Base-by-base conservation (phyloP, 2,329 filamentous ascomycete species). In the Pseudogymnoascus sp. region DNA sequence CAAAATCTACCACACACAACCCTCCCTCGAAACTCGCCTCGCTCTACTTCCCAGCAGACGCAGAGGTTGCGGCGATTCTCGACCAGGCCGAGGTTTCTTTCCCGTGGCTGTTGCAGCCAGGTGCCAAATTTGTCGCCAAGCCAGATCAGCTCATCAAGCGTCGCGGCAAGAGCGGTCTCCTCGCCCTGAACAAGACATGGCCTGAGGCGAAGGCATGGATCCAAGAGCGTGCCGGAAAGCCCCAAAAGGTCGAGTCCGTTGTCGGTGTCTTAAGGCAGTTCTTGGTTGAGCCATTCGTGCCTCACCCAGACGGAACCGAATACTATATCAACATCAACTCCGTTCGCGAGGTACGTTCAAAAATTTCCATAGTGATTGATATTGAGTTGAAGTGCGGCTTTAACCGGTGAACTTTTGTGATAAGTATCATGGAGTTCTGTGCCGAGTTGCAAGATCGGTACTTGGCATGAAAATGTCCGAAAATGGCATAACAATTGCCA, bases 251-350 rank as follows among this genome's bases (percentile, higher is more conserved):
- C 71, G 95, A 99, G 87, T 89, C 90, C 73, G 88, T 92, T 71
- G 86, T 90, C 69, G 95, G 95, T 77, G 86, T 90, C 69, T 85
- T 99, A 77, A 89, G 93, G 78, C 90, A 96, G 75, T 99, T 99
- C 85, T 84, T 99, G 70, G 93, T 99, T 72, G 95, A 99, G 86
- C 95, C 95, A 62, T 98, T 99, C 76, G 93, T 98, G 68, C 95
- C 93, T 74, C 95, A 99, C 80, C 90, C 93, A 69, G 85, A 92
- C 73, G 89, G 92, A 78, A 97, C 93, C 69, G 95, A 99, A 81
- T 98, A 98, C 84, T 99, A 99, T 82, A 96, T 99, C 84, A 97
- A 97, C 88, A 99, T 99, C 84, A 95, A 97, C 86, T 98, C 95
- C 68, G 93, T 96, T 75, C 90, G 95, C 84, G 95, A 98, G 88